A percentile compares a stretch with the other conserved stretches of the same genome.
These are phyloP conservation scores for Tubosaeta sp. DNA, from an alignment of 768 basidiomycete species.

Conservation along the genomic window DNA sequence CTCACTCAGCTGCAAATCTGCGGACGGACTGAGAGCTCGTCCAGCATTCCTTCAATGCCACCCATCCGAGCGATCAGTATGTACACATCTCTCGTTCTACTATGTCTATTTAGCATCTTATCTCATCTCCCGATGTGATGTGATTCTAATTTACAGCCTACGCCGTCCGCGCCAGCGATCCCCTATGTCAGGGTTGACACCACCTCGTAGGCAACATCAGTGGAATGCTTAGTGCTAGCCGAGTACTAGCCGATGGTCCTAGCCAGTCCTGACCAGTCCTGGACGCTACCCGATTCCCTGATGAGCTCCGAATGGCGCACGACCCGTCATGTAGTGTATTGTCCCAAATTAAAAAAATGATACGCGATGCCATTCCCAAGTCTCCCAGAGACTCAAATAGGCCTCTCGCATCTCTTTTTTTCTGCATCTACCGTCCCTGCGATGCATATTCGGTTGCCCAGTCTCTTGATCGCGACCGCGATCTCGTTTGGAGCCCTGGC, in stretches of 20 bases:
- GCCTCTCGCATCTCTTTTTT: neutral
- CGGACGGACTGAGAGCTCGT: neutral
- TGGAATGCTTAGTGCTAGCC: too few relatives aligned
- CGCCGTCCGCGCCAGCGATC: neutral
- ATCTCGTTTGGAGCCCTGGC: constrained; percentile 30
- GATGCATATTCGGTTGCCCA: constrained; percentile 23
- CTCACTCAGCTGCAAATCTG: neutral
- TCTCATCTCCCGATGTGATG: neutral
- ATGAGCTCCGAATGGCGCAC: neutral
- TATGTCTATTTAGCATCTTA: neutral
- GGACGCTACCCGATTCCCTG: too few relatives aligned
- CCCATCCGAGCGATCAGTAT: neutral
- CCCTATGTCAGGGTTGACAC: neutral
- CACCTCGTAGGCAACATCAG: neutral
- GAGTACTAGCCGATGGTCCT: too few relatives aligned
- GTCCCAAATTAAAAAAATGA: neutral
- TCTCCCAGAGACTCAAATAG: neutral
- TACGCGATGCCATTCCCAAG: neutral
- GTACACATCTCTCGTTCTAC: neutral
- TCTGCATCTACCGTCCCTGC: neutral
- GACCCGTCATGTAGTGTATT: neutral
- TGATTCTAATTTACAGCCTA: neutral
- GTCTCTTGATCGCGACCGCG: constrained; percentile 24
- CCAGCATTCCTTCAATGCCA: neutral
- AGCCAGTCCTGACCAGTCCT: too few relatives aligned